Evolutionary conservation across 2,329 filamentous ascomycete genomes (phyloP).

Genomic region (Penicillium sp.): DNA sequence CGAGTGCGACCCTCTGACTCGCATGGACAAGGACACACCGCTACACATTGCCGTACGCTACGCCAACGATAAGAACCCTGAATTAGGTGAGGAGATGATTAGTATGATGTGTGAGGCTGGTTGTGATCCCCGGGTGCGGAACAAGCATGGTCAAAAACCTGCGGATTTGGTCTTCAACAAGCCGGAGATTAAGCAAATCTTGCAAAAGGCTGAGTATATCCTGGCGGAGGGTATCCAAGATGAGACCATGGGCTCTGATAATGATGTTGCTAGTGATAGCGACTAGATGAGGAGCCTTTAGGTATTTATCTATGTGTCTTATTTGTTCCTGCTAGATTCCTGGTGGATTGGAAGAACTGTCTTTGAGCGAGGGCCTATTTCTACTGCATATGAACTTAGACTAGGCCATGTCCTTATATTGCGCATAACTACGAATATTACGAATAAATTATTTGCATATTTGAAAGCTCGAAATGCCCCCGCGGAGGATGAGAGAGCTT

Average conservation of each 20-base stretch:
- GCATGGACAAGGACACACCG: conserved; percentile 48
- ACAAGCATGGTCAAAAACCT: conserved; percentile 50
- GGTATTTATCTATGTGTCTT: neutral
- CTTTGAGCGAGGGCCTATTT: neutral
- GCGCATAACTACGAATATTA: neutral
- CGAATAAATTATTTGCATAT: conserved; percentile 1
- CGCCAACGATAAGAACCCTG: conserved; percentile 48
- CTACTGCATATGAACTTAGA: conserved; percentile 16
- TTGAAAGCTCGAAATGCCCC: neutral
- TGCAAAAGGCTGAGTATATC: conserved; percentile 50
- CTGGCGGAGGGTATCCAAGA: conserved; percentile 46
- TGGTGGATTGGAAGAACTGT: neutral
- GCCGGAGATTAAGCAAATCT: conserved; percentile 40
- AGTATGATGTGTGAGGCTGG: conserved; percentile 52
- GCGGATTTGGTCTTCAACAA: conserved; percentile 47
- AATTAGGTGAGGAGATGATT: conserved; percentile 47
- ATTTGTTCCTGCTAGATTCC: neutral
- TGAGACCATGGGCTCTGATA: conserved; percentile 35
- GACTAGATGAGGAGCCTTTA: conserved; percentile 25
- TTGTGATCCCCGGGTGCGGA: conserved; percentile 49
- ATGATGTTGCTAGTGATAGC: conserved; percentile 45
- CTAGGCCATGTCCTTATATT: conserved; percentile 11
- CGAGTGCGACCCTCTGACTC: conserved; percentile 50
- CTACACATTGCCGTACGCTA: conserved; percentile 47
- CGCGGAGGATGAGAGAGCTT: neutral